Conservation (phyloP, 768 basidiomycete species). For the Boletus fagicola region DNA sequence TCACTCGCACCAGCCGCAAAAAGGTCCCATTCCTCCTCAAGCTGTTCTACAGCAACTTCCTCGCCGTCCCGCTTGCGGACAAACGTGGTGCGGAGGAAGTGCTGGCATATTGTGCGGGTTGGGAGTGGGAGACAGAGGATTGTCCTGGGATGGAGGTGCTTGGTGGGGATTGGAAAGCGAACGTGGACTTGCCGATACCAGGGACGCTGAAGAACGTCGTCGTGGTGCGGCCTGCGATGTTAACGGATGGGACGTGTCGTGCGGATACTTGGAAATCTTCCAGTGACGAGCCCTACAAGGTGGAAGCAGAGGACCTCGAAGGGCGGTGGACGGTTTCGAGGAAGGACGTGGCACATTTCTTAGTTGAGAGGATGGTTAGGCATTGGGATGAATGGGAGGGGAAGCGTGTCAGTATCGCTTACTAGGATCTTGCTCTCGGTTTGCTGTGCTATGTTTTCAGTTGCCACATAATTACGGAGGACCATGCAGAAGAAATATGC, state of each 20-base stretch:
- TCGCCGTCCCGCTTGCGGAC: slow-evolving; percentile 52
- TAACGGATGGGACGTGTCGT: slow-evolving; percentile 56
- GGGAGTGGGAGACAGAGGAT: slow-evolving; percentile 51
- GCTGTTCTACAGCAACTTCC: slow-evolving; percentile 46
- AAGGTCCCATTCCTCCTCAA: slow-evolving; percentile 48
- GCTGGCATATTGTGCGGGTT: slow-evolving; percentile 47
- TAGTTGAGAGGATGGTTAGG: slow-evolving; percentile 45
- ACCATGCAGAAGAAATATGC: not conserved
- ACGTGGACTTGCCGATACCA: slow-evolving; percentile 34
- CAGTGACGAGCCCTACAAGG: slow-evolving; percentile 37
- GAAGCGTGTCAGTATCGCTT: slow-evolving; percentile 48
- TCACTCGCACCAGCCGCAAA: slow-evolving; percentile 45
- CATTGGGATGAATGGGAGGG: slow-evolving; percentile 55
- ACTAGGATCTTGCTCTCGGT: slow-evolving; percentile 31
- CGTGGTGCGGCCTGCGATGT: slow-evolving; percentile 54
- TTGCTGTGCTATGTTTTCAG: too few species aligned
- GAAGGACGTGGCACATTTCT: slow-evolving; percentile 64
- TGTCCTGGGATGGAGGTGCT: slow-evolving; percentile 42
- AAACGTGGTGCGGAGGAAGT: slow-evolving; percentile 60
- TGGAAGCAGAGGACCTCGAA: slow-evolving; percentile 40
- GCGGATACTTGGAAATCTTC: slow-evolving; percentile 12
- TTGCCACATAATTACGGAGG: too few species aligned
- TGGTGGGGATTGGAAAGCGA: slow-evolving; percentile 42
- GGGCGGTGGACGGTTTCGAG: slow-evolving; percentile 55
- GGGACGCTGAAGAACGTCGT: slow-evolving; percentile 44